These are phyloP conservation scores for Inonotus obliquus DNA, from an alignment of 1,284 basidiomycete genomes.

Conservation along the genomic window DNA sequence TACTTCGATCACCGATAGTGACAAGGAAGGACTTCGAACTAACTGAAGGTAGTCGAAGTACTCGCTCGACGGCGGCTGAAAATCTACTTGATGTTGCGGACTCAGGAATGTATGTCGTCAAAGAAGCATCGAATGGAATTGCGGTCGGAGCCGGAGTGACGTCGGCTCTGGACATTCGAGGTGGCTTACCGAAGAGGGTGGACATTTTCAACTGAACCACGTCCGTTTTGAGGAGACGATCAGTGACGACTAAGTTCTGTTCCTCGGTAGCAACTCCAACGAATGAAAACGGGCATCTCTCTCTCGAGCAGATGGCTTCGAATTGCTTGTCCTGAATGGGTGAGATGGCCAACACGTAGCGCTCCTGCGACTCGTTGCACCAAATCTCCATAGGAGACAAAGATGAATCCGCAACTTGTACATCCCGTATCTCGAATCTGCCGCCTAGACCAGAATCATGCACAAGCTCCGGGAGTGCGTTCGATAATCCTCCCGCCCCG, in stretches of 20 bases:
- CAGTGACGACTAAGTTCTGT: slow-evolving; percentile 85
- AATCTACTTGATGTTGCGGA: slow-evolving; percentile 39
- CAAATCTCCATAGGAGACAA: slow-evolving; percentile 99
- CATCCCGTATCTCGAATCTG: slow-evolving; percentile 91
- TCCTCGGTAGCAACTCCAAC: slow-evolving; percentile 85
- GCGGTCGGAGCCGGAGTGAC: slow-evolving; percentile 47
- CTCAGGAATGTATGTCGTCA: slow-evolving; percentile 60
- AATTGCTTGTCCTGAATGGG: slow-evolving; percentile 60
- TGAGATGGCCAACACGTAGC: slow-evolving; percentile 90
- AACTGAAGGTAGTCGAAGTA: slow-evolving; percentile 88
- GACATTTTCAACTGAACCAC: slow-evolving; percentile 93
- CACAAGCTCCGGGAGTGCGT: slow-evolving; percentile 95
- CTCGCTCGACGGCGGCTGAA: slow-evolving; percentile 65
- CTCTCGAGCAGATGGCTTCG: slow-evolving; percentile 76
- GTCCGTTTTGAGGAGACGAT: slow-evolving; percentile 74
- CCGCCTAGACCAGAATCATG: slow-evolving; percentile 93
- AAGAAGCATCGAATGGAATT: slow-evolving; percentile 67
- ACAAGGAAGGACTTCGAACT: slow-evolving; percentile 97
- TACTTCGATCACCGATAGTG: slow-evolving; percentile 93
- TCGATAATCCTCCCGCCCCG: slow-evolving; percentile 94
- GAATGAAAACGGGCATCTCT: slow-evolving; percentile 90
- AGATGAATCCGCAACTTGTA: slow-evolving; percentile 85
- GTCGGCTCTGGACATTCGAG: slow-evolving; percentile 83
- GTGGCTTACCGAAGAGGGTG: slow-evolving; percentile 94
- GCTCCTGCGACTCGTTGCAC: slow-evolving; percentile 99